phyloP scores from a whole-genome alignment of 192 early-diverging fungal genomes.

The Podila epigama region DNA sequence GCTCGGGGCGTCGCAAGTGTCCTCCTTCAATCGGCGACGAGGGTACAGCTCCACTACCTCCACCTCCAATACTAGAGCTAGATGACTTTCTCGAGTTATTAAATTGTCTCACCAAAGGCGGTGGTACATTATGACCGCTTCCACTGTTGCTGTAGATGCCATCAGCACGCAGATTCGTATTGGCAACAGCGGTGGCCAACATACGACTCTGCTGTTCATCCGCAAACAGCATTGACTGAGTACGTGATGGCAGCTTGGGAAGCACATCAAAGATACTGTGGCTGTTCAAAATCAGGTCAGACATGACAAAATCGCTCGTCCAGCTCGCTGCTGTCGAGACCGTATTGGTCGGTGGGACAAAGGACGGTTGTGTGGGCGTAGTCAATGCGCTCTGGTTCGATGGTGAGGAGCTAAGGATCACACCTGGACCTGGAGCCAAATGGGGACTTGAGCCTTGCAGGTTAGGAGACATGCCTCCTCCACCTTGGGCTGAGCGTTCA shows the following conservation, averaged over 20 bases:
- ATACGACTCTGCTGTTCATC: constrained; percentile 5
- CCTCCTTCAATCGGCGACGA: constrained; percentile 25
- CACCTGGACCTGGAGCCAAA: background rate
- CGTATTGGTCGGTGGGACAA: constrained; percentile 11
- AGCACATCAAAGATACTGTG: constrained; percentile 33
- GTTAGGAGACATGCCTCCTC: background rate
- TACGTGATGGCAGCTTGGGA: constrained; percentile 26
- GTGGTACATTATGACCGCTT: too few relatives aligned
- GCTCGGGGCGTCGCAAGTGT: constrained; percentile 4
- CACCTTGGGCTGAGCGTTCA: background rate
- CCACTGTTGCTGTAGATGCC: background rate
- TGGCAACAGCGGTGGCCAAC: background rate
- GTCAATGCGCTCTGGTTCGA: background rate
- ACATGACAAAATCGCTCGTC: constrained; percentile 37
- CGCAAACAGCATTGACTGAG: constrained; percentile 9
- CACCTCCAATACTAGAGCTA: constrained; percentile 10
- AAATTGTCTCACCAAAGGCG: constrained; percentile 6
- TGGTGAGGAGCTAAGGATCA: background rate
- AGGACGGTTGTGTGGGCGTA: background rate
- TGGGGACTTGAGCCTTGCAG: background rate
- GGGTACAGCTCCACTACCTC: constrained; percentile 8
- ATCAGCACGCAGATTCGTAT: background rate
- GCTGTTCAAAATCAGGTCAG: constrained; percentile 42
- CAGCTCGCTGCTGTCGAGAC: constrained; percentile 38
- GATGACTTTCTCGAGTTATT: constrained; percentile 18